Evolutionary conservation across 1,284 basidiomycete genomes (phyloP), one percentile per base, ranked within the genome.

Genomic region (Leccinum pachyderme): DNA sequence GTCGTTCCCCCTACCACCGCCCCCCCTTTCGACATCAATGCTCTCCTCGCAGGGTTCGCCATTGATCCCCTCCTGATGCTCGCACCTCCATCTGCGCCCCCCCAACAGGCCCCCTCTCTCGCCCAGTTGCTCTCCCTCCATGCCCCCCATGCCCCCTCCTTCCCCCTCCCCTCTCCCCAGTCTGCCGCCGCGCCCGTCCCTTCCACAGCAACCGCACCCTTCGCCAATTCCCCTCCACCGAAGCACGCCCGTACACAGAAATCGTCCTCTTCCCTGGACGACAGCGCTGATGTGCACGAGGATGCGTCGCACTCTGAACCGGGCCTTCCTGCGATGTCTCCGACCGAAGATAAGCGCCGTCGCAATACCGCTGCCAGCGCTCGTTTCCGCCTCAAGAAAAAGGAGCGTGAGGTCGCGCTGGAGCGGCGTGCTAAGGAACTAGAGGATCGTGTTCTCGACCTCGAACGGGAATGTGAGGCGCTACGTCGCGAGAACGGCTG

Each of bases 301-400:
- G 59, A 62, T 15, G 63, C 69, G 7, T 65, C 76, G 4, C 73
- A 61, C 43, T 52, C 67, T 51, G 61, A 69, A 8, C 50, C 63
- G 12, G 47, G 52, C 18, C 31, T 49, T 1, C 70, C 69, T 9
- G 49, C 73, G 1, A 27, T 80, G 2, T 77, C 76, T 7, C 75
- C 84, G 1, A 74, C 87, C 1, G 93, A 96, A 70, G 93, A 96
- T 76, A 99, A 98, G 75, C 87, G 96, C 37, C 81, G 94, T 57
- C 79, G 96, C 47, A 99, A 99, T 73, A 99, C 96, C 1, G 94
- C 94, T 18, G 96, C 96, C 0, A 94, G 91, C 56, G 95, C 95
- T n/a, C 90, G 96, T 13, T 99, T 99, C 83, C 82, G 96, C 57
- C 77, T 95, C 66, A 99, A 99, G 84, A 99, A 99, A 82, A 99